Conservation (phyloP, 192 early-diverging fungal species). For the Linnemannia schmuckeri region DNA sequence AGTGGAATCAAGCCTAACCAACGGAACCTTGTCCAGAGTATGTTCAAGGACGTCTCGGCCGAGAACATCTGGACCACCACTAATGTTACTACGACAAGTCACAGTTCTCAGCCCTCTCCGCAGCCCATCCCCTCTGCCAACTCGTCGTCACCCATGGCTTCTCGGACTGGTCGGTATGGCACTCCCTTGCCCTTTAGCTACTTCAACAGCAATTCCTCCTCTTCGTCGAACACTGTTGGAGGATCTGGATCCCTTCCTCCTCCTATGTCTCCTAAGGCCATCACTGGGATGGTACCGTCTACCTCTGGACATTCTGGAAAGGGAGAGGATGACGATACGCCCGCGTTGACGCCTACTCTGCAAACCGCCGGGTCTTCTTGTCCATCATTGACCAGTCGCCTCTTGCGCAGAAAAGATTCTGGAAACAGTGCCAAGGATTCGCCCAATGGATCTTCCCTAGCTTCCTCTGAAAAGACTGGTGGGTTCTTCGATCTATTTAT, state of each 20-base stretch:
- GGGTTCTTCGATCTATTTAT: background rate
- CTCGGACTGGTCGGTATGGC: background rate
- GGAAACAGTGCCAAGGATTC: background rate
- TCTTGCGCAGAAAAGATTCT: constrained; percentile 24
- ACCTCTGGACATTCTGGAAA: background rate
- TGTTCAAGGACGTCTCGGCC: constrained; percentile 51
- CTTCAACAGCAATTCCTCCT: background rate
- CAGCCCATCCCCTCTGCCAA: background rate
- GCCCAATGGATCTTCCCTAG: background rate
- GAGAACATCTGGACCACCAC: constrained; percentile 46
- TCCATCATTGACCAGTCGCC: constrained; percentile 23
- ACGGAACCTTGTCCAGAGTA: constrained; percentile 25
- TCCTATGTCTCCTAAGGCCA: background rate
- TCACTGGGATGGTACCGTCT: background rate
- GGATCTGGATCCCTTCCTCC: background rate
- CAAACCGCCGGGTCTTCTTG: background rate
- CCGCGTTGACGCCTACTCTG: background rate
- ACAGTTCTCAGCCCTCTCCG: background rate
- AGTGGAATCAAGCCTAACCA: constrained; percentile 40
- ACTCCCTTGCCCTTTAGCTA: background rate
- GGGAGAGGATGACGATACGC: background rate
- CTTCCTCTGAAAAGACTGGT: constrained; percentile 25
- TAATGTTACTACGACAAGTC: background rate
- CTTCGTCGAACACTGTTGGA: background rate
- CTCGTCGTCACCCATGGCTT: background rate